phyloP scores from a whole-genome alignment of 148 eudicot species.

The Fallopia convolvulus region DNA sequence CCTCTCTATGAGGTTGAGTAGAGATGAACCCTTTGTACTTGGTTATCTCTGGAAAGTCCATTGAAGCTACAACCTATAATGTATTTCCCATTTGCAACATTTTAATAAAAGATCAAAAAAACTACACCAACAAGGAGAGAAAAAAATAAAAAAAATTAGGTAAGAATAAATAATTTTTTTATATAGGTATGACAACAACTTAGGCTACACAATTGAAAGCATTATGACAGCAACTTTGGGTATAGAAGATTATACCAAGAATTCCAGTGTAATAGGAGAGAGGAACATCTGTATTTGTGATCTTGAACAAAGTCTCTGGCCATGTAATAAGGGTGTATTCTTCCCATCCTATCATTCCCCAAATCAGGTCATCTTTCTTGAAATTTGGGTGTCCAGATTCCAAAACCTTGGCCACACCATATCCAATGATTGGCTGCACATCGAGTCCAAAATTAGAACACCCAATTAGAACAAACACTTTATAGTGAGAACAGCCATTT shows the following conservation, averaged over 20 bases:
- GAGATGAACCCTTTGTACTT: no score
- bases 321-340: constrained; percentile 26
- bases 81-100: no score
- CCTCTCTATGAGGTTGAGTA: no score
- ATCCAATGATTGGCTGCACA: constrained; percentile 19
- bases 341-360: constrained; percentile 35
- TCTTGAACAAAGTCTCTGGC: constrained; percentile 23
- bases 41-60: no score
- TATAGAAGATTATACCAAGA: constrained; percentile 18
- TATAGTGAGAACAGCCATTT: neutral
- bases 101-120: no score
- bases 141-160: no score
- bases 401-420: constrained; percentile 29
- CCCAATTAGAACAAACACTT: neutral
- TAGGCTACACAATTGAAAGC: no score
- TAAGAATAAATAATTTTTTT: no score
- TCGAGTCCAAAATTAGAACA: neutral
- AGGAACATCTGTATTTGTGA: constrained; percentile 35
- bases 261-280: constrained; percentile 35
- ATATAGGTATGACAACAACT: no score
- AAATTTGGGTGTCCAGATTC: constrained; percentile 27
- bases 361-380: constrained; percentile 34
- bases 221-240: neutral
- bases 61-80: no score
- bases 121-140: no score